These are phyloP conservation scores for Picea sitchensis DNA, from an alignment of 75 land plant species.

Conservation along the genomic window DNA sequence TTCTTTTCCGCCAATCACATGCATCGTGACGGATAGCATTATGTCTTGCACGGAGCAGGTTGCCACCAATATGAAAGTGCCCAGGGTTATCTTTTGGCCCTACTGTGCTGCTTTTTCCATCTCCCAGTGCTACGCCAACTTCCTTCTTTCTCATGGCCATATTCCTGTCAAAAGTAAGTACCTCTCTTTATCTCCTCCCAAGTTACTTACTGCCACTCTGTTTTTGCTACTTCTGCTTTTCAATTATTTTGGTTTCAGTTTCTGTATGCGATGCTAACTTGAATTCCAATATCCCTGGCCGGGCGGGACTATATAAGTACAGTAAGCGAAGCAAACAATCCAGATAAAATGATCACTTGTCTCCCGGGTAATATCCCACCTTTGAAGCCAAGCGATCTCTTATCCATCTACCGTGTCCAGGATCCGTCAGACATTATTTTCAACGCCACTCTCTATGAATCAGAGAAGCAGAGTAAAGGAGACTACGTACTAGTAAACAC, in stretches of 20 bases:
- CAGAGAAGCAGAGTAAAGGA: background rate
- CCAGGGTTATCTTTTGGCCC: slow-evolving; percentile 3
- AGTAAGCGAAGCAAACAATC: background rate
- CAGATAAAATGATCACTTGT: background rate
- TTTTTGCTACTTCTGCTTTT: background rate
- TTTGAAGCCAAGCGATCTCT: background rate
- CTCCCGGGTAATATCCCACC: slow-evolving; percentile 4
- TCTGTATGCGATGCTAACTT: background rate
- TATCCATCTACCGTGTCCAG: background rate
- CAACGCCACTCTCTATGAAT: no score
- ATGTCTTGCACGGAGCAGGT: background rate
- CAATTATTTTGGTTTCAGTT: background rate
- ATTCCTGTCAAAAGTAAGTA: slow-evolving; percentile 6
- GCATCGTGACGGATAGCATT: background rate
- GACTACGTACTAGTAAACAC: background rate
- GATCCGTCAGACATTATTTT: no score
- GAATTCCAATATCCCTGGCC: background rate
- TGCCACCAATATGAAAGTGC: background rate
- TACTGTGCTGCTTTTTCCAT: background rate
- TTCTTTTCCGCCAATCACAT: background rate
- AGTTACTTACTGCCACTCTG: no score
- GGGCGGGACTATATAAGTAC: no score
- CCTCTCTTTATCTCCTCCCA: no score
- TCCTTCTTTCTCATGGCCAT: background rate
- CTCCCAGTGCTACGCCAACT: background rate